phyloP scores from a whole-genome alignment of 768 basidiomycete genomes.

The Leccinum disarticulatum region DNA sequence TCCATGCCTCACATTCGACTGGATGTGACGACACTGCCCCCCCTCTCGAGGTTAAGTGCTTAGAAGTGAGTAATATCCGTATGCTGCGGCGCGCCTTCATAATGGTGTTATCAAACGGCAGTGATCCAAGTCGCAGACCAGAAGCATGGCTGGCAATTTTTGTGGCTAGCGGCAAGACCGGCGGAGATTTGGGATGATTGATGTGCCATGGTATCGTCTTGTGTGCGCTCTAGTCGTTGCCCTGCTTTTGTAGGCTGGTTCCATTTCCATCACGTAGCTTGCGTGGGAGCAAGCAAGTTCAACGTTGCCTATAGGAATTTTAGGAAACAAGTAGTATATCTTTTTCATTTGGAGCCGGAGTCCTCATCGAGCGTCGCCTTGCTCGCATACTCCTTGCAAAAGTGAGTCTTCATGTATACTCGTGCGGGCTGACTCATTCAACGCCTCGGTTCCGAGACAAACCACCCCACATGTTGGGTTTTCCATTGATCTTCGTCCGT shows the following conservation, averaged over 20 bases:
- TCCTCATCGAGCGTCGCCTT: neutral
- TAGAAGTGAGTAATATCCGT: neutral
- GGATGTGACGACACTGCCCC: neutral
- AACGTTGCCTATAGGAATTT: too few relatives aligned
- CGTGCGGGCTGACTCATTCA: neutral
- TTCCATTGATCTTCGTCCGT: neutral
- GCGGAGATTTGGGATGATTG: neutral
- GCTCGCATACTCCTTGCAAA: neutral
- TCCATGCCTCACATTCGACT: too few relatives aligned
- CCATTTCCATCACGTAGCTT: too few relatives aligned
- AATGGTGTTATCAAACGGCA: neutral
- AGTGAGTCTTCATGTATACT: neutral
- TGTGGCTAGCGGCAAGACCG: neutral
- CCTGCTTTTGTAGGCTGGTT: too few relatives aligned
- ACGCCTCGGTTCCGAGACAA: neutral
- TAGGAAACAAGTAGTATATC: too few relatives aligned
- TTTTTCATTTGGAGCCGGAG: neutral
- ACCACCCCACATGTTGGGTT: neutral
- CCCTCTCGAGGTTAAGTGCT: neutral
- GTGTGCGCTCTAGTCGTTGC: too few relatives aligned
- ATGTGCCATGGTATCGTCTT: neutral
- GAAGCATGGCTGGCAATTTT: neutral
- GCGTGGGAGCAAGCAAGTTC: too few relatives aligned
- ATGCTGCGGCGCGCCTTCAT: neutral
- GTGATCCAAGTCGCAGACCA: neutral